A percentile compares a stretch with the other conserved stretches of the same genome.
These are phyloP conservation scores for Arachis stenosperma DNA, from an alignment of 306 rosid species.

Conservation along the genomic window DNA sequence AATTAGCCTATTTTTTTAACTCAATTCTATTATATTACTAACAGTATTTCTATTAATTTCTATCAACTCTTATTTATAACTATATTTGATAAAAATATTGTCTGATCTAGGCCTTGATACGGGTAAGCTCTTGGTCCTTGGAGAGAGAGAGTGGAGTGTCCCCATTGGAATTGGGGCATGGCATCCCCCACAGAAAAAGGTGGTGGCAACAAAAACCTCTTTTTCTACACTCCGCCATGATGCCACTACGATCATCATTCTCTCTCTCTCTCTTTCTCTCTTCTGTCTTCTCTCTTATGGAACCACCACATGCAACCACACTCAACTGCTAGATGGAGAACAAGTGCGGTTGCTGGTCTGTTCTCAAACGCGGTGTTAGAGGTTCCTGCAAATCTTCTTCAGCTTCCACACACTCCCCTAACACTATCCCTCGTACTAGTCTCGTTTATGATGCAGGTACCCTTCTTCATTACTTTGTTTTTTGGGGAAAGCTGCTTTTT, in stretches of 20 bases:
- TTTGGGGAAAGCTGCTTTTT: conserved; percentile 2
- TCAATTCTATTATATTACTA: too few relatives aligned
- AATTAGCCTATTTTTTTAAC: too few relatives aligned
- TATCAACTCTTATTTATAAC: too few relatives aligned
- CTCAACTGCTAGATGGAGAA: conserved; percentile 52
- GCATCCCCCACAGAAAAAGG: conserved; percentile 64
- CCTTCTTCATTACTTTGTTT: conserved; percentile 1
- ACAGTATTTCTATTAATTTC: too few relatives aligned
- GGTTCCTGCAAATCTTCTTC: conserved; percentile 84
- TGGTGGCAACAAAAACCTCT: conserved; percentile 89
- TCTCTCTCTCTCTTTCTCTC: conserved; percentile 1
- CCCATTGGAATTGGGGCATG: background rate
- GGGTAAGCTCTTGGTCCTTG: too few relatives aligned
- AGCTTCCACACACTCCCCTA: conserved; percentile 73
- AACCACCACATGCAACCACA: too few relatives aligned
- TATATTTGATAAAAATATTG: too few relatives aligned
- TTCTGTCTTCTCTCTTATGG: conserved; percentile 7
- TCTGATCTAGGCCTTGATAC: too few relatives aligned
- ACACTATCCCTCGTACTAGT: conserved; percentile 90
- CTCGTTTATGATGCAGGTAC: conserved; percentile 92
- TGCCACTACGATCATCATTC: conserved; percentile 19
- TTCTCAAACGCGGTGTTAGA: conserved; percentile 76
- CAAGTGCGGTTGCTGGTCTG: conserved; percentile 92
- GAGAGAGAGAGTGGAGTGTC: conserved; percentile 42
- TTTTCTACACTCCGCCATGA: conserved; percentile 94